Conservation (phyloP, 2,329 filamentous ascomycete genomes). For the Colletotrichum lini region DNA sequence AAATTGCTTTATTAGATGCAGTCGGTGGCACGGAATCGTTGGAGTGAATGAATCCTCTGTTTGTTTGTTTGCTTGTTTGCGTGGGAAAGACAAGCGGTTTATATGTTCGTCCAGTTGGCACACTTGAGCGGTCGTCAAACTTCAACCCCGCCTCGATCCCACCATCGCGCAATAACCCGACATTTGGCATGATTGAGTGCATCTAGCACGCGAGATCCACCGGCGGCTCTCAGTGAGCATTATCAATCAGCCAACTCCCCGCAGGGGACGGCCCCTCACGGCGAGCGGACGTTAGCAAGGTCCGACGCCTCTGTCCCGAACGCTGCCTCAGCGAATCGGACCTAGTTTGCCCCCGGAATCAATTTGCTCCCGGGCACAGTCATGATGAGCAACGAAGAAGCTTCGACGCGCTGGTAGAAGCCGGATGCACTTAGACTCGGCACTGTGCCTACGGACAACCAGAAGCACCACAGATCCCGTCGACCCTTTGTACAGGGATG, state of each 20-base stretch:
- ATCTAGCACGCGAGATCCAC: conserved; percentile 24
- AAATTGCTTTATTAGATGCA: too few species aligned
- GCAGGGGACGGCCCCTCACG: neutral
- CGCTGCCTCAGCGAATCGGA: neutral
- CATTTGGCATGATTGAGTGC: conserved; percentile 23
- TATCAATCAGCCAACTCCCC: conserved; percentile 9
- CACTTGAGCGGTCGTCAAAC: neutral
- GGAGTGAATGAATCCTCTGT: too few species aligned
- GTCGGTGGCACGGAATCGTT: neutral
- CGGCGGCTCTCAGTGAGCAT: neutral
- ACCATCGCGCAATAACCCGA: conserved; percentile 31
- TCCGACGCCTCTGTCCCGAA: neutral
- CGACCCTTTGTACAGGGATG: too few species aligned
- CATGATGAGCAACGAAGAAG: neutral
- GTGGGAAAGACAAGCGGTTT: neutral
- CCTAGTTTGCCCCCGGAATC: neutral
- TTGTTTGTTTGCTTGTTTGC: neutral
- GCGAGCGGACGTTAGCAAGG: conserved; percentile 1
- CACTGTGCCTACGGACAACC: neutral
- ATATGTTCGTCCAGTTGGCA: conserved; percentile 3
- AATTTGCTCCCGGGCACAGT: conserved; percentile 3
- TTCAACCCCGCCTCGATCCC: conserved; percentile 18
- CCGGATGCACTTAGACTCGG: neutral
- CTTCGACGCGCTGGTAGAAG: neutral
- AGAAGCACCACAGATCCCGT: neutral